Evolutionary conservation across 1,139 yeast genomes (phyloP).

Genomic region (Diutina siamensis): DNA sequence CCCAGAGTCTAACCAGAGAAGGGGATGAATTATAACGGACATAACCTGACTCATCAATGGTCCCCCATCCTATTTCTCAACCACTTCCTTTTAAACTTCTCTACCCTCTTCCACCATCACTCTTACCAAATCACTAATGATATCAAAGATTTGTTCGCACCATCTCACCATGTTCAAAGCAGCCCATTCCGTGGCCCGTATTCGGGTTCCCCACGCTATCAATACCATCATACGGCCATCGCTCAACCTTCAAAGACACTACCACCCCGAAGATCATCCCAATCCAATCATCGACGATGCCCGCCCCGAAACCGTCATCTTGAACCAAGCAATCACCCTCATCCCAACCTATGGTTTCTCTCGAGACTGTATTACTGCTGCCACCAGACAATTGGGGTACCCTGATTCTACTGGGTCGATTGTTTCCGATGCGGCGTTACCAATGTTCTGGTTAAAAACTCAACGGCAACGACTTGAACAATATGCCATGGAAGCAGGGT

Average conservation of each 20-base stretch:
- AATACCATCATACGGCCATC: constrained; percentile 24
- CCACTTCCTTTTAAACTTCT: not conserved
- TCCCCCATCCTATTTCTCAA: too few relatives aligned
- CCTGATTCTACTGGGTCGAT: constrained; percentile 46
- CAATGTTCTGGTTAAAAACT: constrained; percentile 26
- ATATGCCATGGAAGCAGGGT: constrained; percentile 19
- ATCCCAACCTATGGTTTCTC: constrained; percentile 69
- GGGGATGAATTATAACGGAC: too few relatives aligned
- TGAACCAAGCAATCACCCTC: constrained; percentile 20
- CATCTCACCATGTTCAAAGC: not conserved
- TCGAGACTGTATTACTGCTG: constrained; percentile 45
- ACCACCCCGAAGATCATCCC: constrained; percentile 20
- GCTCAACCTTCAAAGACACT: constrained; percentile 16
- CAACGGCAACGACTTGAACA: constrained; percentile 23
- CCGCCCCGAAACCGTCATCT: not conserved
- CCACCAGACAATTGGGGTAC: constrained; percentile 50
- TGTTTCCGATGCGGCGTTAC: constrained; percentile 33
- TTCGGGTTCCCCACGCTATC: constrained; percentile 18
- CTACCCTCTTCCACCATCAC: not conserved
- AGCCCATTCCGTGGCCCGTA: constrained; percentile 6
- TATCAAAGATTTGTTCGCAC: not conserved
- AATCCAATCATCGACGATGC: constrained; percentile 16
- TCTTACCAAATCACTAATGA: not conserved
- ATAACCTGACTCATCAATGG: too few relatives aligned
- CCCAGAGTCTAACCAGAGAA: too few relatives aligned